Conservation (phyloP, 148 eudicot species). For the Rhododendron vialii region DNA sequence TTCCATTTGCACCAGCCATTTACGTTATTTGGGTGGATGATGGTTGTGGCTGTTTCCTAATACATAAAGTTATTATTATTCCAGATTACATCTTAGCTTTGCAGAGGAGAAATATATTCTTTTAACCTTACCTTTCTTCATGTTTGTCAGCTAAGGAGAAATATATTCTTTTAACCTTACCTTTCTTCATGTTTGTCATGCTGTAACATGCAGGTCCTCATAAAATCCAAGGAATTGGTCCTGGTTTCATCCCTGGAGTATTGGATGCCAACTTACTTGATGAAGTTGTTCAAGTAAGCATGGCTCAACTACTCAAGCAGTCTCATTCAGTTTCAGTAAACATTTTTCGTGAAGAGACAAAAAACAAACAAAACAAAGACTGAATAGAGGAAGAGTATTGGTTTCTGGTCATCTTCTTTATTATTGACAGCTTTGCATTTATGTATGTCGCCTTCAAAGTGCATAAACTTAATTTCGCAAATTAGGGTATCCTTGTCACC, state of each 20-base stretch:
- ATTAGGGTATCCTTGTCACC: neutral
- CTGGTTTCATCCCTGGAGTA: constrained; percentile 66
- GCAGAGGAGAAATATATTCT: neutral
- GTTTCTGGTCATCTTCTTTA: neutral
- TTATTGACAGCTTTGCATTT: neutral
- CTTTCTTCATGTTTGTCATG: neutral
- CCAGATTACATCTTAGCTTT: neutral
- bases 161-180: neutral
- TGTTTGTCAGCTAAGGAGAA: neutral
- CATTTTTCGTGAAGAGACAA: neutral
- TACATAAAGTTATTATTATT: neutral
- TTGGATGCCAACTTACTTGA: constrained; percentile 46
- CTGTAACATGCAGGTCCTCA: constrained; percentile 41
- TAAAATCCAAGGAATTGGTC: constrained; percentile 68
- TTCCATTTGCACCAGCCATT: neutral
- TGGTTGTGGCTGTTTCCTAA: neutral
- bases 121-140: neutral
- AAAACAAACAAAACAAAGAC: neutral
- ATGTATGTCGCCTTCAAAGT: neutral
- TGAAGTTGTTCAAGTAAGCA: constrained; percentile 62
- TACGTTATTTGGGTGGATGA: neutral
- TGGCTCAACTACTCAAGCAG: neutral
- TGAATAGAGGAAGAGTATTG: neutral
- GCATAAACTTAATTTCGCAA: neutral
- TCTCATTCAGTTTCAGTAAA: neutral